These are phyloP conservation scores for Phylloboletellus chloephorus DNA, from an alignment of 1,284 basidiomycete genomes.

Conservation along the genomic window DNA sequence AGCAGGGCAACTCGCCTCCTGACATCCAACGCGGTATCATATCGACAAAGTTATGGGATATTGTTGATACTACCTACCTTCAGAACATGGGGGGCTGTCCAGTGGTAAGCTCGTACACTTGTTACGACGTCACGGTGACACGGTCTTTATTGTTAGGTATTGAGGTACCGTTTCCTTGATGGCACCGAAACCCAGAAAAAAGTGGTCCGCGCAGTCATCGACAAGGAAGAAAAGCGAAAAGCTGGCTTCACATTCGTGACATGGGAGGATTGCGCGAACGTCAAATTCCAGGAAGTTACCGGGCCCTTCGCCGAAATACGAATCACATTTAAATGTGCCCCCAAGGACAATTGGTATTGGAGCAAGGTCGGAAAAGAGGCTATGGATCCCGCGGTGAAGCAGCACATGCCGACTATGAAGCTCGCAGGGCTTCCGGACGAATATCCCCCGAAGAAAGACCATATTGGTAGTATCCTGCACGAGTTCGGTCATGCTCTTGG, in stretches of 20 bases:
- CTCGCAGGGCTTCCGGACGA: not conserved
- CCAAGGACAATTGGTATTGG: too few relatives aligned
- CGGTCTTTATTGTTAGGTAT: too few relatives aligned
- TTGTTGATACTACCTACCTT: too few relatives aligned
- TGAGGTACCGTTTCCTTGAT: too few relatives aligned
- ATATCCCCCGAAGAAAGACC: not conserved
- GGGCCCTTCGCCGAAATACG: slow-evolving; percentile 1
- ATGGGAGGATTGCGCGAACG: too few relatives aligned
- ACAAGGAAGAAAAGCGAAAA: too few relatives aligned
- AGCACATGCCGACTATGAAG: not conserved
- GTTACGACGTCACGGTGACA: too few relatives aligned
- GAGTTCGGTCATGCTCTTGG: slow-evolving; percentile 6
- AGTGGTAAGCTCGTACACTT: too few relatives aligned
- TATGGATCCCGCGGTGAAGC: not conserved
- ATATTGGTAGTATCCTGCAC: not conserved
- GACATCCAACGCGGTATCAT: not conserved
- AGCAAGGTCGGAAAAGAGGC: not conserved
- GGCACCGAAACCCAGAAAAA: too few relatives aligned
- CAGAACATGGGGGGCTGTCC: too few relatives aligned
- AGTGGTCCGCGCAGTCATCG: too few relatives aligned
- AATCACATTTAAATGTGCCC: not conserved
- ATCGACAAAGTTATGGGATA: not conserved
- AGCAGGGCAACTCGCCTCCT: not conserved
- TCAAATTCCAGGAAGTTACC: not conserved
- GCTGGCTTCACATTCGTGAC: too few relatives aligned